Evolutionary conservation across 208 protist species (phyloP).

Genomic region (Zelonia costaricensis): DNA sequence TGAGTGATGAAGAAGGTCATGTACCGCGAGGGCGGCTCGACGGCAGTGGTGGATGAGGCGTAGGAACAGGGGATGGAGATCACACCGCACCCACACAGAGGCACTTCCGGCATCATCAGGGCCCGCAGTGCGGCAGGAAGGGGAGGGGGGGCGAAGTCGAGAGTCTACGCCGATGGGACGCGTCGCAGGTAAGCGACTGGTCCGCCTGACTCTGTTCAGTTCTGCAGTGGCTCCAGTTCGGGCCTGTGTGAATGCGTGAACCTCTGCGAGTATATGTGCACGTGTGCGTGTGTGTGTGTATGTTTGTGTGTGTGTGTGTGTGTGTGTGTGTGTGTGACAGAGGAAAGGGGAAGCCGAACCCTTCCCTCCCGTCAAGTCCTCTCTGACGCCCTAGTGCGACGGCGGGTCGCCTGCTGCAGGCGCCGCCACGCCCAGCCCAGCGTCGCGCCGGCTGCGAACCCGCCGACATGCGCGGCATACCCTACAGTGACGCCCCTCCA

Average conservation of each 20-base stretch:
- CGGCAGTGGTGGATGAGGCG: too few species aligned
- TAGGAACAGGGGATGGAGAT: too few species aligned
- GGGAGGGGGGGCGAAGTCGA: too few species aligned
- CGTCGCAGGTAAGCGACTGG: too few species aligned
- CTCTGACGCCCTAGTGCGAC: neutral
- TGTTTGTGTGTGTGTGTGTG: neutral
- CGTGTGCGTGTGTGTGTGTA: neutral
- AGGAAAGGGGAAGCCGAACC: neutral
- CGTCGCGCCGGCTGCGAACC: conserved; percentile 44
- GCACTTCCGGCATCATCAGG: too few species aligned
- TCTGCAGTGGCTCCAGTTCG: too few species aligned
- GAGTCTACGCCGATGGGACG: too few species aligned
- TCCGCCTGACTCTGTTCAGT: too few species aligned
- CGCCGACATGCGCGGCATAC: conserved; percentile 66
- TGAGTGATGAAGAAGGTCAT: too few species aligned
- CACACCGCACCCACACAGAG: too few species aligned
- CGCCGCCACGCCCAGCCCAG: conserved; percentile 44
- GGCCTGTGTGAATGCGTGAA: neutral
- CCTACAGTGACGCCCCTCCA: conserved; percentile 44
- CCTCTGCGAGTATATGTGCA: neutral
- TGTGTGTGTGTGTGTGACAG: neutral
- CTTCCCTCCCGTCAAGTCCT: neutral
- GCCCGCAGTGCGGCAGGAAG: too few species aligned
- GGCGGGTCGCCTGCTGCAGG: conserved; percentile 12
- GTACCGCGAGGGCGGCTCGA: too few species aligned